These are phyloP conservation scores for Pseudozyma thailandica DNA, from an alignment of 1,284 basidiomycete species.

Conservation along the genomic window DNA sequence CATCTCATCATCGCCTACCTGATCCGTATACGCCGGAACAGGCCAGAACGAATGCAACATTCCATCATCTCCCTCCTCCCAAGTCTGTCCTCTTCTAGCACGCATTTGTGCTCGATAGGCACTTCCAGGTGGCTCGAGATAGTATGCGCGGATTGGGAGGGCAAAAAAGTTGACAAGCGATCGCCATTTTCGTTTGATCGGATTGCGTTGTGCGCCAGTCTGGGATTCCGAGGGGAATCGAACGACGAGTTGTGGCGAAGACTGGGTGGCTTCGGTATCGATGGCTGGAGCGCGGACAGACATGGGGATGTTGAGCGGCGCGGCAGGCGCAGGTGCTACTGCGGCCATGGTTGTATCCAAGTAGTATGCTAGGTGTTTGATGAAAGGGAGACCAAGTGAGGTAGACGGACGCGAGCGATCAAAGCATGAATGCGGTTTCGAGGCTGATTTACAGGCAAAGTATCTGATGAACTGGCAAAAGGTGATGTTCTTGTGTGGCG, in stretches of 20 bases:
- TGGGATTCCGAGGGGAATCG: constrained; percentile 6
- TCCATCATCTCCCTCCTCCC: constrained; percentile 16
- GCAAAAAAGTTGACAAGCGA: constrained; percentile 50
- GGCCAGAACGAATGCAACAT: constrained; percentile 19
- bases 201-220: constrained; percentile 9
- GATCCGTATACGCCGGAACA: constrained; percentile 35
- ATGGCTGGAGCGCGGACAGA: neutral
- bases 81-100: constrained; percentile 3
- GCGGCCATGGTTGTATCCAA: constrained; percentile 8
- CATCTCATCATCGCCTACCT: constrained; percentile 50
- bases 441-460: too few species aligned
- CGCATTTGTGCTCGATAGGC: constrained; percentile 27
- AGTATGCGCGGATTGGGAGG: constrained; percentile 48
- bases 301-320: neutral
- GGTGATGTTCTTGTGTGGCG: too few species aligned
- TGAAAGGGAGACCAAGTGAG: neutral
- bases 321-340: constrained; percentile 13
- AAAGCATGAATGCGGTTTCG: neutral
- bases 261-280: neutral
- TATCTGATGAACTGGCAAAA: too few species aligned
- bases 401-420: neutral
- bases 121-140: constrained; percentile 31
- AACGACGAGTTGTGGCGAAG: constrained; percentile 13
- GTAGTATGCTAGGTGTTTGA: neutral
- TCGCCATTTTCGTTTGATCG: constrained; percentile 45